These are phyloP conservation scores for Fagopyrum tataricum DNA, from an alignment of 148 eudicot species.

Conservation along the genomic window DNA sequence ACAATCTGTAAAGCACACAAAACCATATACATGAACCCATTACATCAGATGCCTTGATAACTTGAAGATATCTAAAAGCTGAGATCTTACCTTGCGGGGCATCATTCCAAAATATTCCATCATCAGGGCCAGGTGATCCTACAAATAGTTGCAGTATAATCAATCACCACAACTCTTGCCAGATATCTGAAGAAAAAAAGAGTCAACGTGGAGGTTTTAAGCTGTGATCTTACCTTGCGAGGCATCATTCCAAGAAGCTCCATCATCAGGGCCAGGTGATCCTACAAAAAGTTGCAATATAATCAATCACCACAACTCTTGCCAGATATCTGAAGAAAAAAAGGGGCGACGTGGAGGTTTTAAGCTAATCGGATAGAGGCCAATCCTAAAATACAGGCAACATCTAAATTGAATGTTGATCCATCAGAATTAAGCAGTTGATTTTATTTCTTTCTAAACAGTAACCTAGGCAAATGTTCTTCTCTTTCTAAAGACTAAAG, in stretches of 20 bases:
- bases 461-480: too few relatives aligned
- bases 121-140: conserved; percentile 66
- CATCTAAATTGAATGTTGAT: neutral
- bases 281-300: conserved; percentile 22
- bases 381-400: neutral
- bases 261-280: conserved; percentile 65
- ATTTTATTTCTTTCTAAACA: too few relatives aligned
- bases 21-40: neutral
- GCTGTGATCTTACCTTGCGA: conserved; percentile 37
- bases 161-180: neutral
- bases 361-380: neutral
- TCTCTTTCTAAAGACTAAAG: too few relatives aligned
- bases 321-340: neutral
- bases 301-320: neutral
- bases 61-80: neutral
- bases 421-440: neutral
- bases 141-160: neutral
- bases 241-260: conserved; percentile 67
- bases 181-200: neutral
- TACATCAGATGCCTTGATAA: neutral
- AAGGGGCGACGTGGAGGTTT: neutral
- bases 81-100: conserved; percentile 50
- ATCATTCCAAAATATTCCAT: conserved; percentile 65
- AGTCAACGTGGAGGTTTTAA: neutral
- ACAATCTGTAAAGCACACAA: conserved; percentile 30